A percentile compares a stretch with the other conserved stretches of the same genome.
phyloP scores from a whole-genome alignment of 2,329 filamentous ascomycete genomes.

The Pochonia chlamydosporia region DNA sequence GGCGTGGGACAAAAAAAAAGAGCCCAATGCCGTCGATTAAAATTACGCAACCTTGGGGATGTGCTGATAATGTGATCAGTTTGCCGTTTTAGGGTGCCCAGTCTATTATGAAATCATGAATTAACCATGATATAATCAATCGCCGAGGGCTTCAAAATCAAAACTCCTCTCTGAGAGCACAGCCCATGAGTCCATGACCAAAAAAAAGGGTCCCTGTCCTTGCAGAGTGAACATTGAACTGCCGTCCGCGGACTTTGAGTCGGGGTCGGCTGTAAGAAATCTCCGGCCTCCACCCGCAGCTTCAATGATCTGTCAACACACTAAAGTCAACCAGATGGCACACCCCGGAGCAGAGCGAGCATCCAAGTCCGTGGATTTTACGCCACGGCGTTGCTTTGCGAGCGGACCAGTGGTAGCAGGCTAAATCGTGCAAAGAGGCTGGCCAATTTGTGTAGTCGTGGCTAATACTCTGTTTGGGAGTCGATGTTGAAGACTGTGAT shows the following conservation, averaged over 20 bases:
- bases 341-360: background rate
- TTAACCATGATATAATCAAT: background rate
- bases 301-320: constrained; percentile 3
- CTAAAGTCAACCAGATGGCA: no score
- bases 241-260: constrained; percentile 16
- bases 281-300: constrained; percentile 13
- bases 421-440: no score
- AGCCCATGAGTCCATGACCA: background rate
- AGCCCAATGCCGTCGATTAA: no score
- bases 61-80: no score
- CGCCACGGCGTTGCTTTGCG: background rate
- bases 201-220: background rate
- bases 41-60: no score
- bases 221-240: background rate
- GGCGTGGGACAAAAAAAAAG: no score
- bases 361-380: background rate
- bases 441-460: no score
- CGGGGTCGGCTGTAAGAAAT: constrained; percentile 20
- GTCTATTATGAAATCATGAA: no score
- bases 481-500: no score
- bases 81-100: no score
- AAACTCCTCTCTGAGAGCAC: background rate
- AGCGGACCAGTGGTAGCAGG: background rate
- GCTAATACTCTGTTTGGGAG: no score
- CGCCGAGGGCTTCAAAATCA: background rate